Conservation (phyloP, 176 grass and related monocot species). For the Paspalum notatum region DNA sequence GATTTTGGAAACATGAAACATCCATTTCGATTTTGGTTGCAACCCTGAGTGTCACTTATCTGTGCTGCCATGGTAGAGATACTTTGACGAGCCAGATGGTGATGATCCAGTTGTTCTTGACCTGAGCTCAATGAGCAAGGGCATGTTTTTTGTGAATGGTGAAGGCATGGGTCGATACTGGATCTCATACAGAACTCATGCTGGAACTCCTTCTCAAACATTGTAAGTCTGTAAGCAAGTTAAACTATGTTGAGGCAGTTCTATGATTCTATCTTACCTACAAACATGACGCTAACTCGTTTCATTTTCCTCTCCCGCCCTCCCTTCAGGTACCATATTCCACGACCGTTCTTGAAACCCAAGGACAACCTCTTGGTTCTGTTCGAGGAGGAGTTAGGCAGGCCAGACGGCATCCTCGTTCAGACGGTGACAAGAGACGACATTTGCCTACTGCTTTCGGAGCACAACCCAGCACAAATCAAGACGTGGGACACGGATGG, state of each 20-base stretch:
- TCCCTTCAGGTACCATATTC: conserved; percentile 68
- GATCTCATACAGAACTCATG: conserved; percentile 56
- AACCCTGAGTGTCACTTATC: conserved; percentile 20
- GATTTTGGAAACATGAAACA: conserved; percentile 7
- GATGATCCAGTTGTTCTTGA: conserved; percentile 69
- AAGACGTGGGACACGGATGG: conserved; percentile 59
- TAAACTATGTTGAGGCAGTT: background rate
- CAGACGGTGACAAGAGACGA: conserved; percentile 78
- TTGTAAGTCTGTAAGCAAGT: conserved; percentile 67
- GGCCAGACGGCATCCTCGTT: conserved; percentile 59
- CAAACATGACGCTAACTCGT: conserved; percentile 8
- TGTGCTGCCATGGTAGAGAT: conserved; percentile 55
- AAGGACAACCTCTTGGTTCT: conserved; percentile 79
- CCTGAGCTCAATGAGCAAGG: conserved; percentile 84
- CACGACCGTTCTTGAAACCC: conserved; percentile 72
- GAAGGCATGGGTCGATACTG: conserved; percentile 70
- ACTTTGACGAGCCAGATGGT: conserved; percentile 80
- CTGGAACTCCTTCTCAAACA: conserved; percentile 72
- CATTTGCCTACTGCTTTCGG: conserved; percentile 72
- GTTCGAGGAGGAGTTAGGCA: conserved; percentile 88
- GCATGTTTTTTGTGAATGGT: conserved; percentile 68
- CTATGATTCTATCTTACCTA: background rate
- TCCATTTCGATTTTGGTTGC: conserved; percentile 25
- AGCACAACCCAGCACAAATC: conserved; percentile 61
- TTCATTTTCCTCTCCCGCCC: background rate